phyloP scores from a whole-genome alignment of 2,329 filamentous ascomycete genomes.

The Xylaria hypoxylon region DNA sequence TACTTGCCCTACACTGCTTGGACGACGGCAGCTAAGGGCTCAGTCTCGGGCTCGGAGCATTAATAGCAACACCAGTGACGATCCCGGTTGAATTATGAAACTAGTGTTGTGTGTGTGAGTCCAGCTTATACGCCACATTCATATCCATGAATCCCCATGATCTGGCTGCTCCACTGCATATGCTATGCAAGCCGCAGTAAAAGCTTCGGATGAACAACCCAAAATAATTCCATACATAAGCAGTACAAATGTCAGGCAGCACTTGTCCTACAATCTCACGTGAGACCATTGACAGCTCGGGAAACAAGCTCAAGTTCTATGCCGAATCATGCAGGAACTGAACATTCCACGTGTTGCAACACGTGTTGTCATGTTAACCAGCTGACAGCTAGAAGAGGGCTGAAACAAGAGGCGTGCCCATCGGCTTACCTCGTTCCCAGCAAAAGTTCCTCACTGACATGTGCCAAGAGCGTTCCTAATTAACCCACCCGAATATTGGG shows the following conservation, averaged over 20 bases:
- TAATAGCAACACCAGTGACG: not conserved
- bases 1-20: not conserved
- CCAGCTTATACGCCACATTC: not conserved
- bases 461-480: constrained; percentile 22
- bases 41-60: constrained; percentile 1
- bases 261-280: constrained; percentile 2
- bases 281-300: constrained; percentile 5
- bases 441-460: constrained; percentile 2
- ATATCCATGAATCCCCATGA: too few species aligned
- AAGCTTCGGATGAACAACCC: not conserved
- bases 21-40: not conserved
- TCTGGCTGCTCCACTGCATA: too few species aligned
- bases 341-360: constrained; percentile 22
- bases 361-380: constrained; percentile 29
- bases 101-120: not conserved
- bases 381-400: constrained; percentile 16
- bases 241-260: not conserved
- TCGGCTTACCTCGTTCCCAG: constrained; percentile 30
- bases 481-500: constrained; percentile 26
- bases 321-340: constrained; percentile 32
- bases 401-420: constrained; percentile 30
- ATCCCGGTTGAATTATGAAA: constrained; percentile 6
- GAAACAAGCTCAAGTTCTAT: constrained; percentile 4
- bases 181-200: not conserved
- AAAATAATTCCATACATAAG: not conserved